Conservation (phyloP, 2,329 filamentous ascomycete genomes). For the Cryphonectria radicalis region DNA sequence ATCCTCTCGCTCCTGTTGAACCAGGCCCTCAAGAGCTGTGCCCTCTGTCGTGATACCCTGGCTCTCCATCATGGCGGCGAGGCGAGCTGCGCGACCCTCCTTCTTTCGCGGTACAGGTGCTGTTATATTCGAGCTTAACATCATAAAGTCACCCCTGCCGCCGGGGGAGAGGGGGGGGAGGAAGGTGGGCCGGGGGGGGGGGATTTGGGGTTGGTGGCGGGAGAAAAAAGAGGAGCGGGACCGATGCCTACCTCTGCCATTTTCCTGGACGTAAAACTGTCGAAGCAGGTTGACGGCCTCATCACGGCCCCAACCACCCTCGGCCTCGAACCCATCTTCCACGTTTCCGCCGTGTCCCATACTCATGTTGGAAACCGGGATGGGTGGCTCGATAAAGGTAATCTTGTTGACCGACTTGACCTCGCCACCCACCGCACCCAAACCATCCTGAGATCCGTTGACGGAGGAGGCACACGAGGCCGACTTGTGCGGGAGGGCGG, state of each 20-base stretch:
- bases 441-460: slow-evolving; percentile 28
- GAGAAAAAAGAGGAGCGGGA: background rate
- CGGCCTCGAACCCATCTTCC: slow-evolving; percentile 78
- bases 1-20: slow-evolving; percentile 29
- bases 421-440: slow-evolving; percentile 17
- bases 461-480: slow-evolving; percentile 25
- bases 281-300: slow-evolving; percentile 92
- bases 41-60: slow-evolving; percentile 39
- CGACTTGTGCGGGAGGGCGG: slow-evolving; percentile 24
- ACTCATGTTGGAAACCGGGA: slow-evolving; percentile 34
- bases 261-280: slow-evolving; percentile 97
- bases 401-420: slow-evolving; percentile 26
- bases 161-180: too few relatives aligned
- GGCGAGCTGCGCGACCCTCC: slow-evolving; percentile 57
- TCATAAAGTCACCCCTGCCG: background rate
- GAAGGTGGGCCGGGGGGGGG: too few relatives aligned
- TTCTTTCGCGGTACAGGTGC: slow-evolving; percentile 59
- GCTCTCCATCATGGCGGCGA: slow-evolving; percentile 56
- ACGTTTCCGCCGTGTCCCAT: slow-evolving; percentile 67
- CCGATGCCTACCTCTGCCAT: slow-evolving; percentile 73
- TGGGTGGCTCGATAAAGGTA: slow-evolving; percentile 27
- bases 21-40: slow-evolving; percentile 29
- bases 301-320: slow-evolving; percentile 85
- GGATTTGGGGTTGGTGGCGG: too few relatives aligned
- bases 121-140: slow-evolving; percentile 30